A percentile compares a stretch with the other conserved stretches of the same genome.
phyloP scores from a whole-genome alignment of 441 rosid genomes.

The Dalechampia spathulata region DNA sequence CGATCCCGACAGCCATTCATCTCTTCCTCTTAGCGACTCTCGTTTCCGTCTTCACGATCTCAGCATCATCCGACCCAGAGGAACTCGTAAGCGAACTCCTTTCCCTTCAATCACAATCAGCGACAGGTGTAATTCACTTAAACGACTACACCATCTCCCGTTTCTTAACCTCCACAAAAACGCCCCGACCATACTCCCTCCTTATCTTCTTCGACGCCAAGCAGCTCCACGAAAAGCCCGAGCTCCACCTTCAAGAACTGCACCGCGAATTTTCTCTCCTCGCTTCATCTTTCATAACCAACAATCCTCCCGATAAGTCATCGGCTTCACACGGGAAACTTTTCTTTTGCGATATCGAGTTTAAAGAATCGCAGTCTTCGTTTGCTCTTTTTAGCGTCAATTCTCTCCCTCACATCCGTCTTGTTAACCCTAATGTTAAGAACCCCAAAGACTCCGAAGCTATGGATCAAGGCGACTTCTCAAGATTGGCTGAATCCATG shows the following conservation, averaged over 20 bases:
- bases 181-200: conserved; percentile 67
- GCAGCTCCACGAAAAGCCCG: conserved; percentile 70
- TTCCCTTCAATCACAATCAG: conserved; percentile 45
- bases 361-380: conserved; percentile 61
- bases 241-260: conserved; percentile 62
- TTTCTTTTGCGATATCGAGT: conserved; percentile 87
- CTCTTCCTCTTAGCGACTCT: conserved; percentile 8
- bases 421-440: conserved; percentile 42
- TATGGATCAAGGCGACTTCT: conserved; percentile 74
- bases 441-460: conserved; percentile 54
- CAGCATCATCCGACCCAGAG: conserved; percentile 25
- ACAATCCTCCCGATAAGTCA: conserved; percentile 33
- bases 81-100: conserved; percentile 46
- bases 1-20: background rate
- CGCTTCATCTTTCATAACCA: conserved; percentile 61
- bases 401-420: conserved; percentile 85
- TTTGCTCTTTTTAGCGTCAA: conserved; percentile 77
- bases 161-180: conserved; percentile 52
- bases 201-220: conserved; percentile 88
- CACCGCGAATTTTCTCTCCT: conserved; percentile 61
- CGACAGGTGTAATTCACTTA: conserved; percentile 66
- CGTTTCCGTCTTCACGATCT: conserved; percentile 2
- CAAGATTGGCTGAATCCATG: conserved; percentile 89
- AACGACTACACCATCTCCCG: conserved; percentile 64
- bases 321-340: conserved; percentile 35